Base-by-base conservation (phyloP, 805 yeast species). In the Candida ponderosae region DNA sequence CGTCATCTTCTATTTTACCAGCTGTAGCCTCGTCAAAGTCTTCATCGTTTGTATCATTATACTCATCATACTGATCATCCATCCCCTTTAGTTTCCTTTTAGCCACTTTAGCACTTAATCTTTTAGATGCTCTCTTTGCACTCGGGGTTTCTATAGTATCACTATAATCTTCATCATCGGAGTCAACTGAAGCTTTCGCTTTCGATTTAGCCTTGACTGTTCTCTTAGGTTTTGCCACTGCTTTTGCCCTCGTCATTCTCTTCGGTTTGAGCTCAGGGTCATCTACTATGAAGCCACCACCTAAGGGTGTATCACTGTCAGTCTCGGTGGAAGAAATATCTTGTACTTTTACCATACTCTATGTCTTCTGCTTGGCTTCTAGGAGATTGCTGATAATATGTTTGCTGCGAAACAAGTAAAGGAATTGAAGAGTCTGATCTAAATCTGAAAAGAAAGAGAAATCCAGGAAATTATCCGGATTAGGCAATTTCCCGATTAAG, bases 31-130 rank as follows among this genome's bases (percentile, higher is more conserved):
- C 54, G 16, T 44, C 39, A 18, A 24, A 40, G 16, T 40, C 58
- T 20, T 50, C 59, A 31, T 54, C 63, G 13, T 40, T 50, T 10
- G 46, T 52, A 24, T 51, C 55, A 27, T 54, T 50, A 38, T 45
- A 47, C 35, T 62, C 68, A 4, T 52, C 59, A 36, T 62, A 63
- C 29, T 57, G 63, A 20, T 63, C 61, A 8, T 55, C 57, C 3
- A 50, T 33, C 20, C 39, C 30, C 38, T 49, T 48, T 6, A 53
- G 18, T 29, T 38, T 57, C 35, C 50, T 50, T 29, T 48, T 55
- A 3, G 62, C 45, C 14, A 47, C 38, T 29, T 50, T 44, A 14
- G 61, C 54, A 18, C 54, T 38, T 4, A 51, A 42, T 35, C 65
- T 50, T 19, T 16, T 37, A 8, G 28, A 15, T 18, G 31, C 18